Evolutionary conservation across 179 eudicot species (phyloP).

Genomic region (Gypsophila paniculata): DNA sequence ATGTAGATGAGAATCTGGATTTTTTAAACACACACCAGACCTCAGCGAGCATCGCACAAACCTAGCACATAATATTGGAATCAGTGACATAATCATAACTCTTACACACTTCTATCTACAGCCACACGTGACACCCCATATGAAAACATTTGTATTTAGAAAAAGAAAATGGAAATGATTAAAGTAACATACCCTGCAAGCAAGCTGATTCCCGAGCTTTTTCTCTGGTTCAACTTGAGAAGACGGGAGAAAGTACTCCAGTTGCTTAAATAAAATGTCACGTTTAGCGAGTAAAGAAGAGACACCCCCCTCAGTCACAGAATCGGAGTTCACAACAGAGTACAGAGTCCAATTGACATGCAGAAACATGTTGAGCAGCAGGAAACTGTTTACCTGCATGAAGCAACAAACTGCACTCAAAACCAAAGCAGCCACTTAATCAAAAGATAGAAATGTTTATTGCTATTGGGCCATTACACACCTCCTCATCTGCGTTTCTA

Average conservation of each 20-base stretch:
- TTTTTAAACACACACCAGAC: conserved; percentile 73
- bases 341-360: conserved; percentile 73
- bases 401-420: conserved; percentile 15
- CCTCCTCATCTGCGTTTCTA: conserved; percentile 81
- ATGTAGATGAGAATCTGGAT: conserved; percentile 59
- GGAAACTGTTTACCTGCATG: conserved; percentile 67
- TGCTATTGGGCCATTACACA: conserved; percentile 22
- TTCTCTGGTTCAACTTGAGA: conserved; percentile 41
- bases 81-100: conserved; percentile 22
- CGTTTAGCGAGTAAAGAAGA: conserved; percentile 63
- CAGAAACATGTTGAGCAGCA: conserved; percentile 87
- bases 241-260: conserved; percentile 49
- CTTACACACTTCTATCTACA: too few relatives aligned
- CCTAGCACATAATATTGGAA: conserved; percentile 43
- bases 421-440: conserved; percentile 10
- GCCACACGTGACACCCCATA: background rate
- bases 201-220: conserved; percentile 50
- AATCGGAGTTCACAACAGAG: conserved; percentile 51
- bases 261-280: conserved; percentile 54
- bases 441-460: background rate
- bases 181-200: conserved; percentile 59
- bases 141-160: background rate
- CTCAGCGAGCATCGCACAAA: conserved; percentile 70
- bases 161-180: background rate
- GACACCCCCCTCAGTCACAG: conserved; percentile 55